Evolutionary conservation across 139 green algal species (phyloP).

Genomic region (Astrephomene gubernaculifera): DNA sequence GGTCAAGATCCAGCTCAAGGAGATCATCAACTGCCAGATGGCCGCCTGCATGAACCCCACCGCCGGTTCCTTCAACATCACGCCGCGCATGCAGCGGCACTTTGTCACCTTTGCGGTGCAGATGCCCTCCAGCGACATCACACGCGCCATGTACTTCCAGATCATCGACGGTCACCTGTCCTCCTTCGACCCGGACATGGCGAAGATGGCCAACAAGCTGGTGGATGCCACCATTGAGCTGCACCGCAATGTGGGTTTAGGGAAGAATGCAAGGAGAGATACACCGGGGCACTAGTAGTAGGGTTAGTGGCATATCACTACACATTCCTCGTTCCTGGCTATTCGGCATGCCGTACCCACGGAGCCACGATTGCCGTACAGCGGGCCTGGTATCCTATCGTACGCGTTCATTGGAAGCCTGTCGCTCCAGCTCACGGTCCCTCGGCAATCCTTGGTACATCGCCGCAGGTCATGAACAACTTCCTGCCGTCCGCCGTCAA

Average conservation of each 20-base stretch:
- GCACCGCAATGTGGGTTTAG: conserved; percentile 59
- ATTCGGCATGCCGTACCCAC: no score
- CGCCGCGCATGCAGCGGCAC: conserved; percentile 92
- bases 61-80: conserved; percentile 90
- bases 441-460: no score
- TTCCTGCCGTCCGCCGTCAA: conserved; percentile 94
- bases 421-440: no score
- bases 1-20: conserved; percentile 90
- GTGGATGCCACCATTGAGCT: conserved; percentile 92
- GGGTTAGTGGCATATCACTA: no score
- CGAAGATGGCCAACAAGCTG: conserved; percentile 73
- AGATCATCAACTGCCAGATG: conserved; percentile 90
- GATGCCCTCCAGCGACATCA: conserved; percentile 82
- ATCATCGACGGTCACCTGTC: conserved; percentile 79
- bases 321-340: no score
- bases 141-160: conserved; percentile 74
- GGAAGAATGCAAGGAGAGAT: no score
- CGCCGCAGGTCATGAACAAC: conserved; percentile 87
- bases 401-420: no score
- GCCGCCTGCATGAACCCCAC: conserved; percentile 94
- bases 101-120: conserved; percentile 91
- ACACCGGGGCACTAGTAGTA: no score
- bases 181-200: conserved; percentile 78
- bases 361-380: no score
- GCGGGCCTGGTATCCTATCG: no score